A percentile compares a stretch with the other conserved stretches of the same genome.
Evolutionary conservation across 352 stramenopile genomes (phyloP).

Genomic region (Globisporangium sylvaticum): DNA sequence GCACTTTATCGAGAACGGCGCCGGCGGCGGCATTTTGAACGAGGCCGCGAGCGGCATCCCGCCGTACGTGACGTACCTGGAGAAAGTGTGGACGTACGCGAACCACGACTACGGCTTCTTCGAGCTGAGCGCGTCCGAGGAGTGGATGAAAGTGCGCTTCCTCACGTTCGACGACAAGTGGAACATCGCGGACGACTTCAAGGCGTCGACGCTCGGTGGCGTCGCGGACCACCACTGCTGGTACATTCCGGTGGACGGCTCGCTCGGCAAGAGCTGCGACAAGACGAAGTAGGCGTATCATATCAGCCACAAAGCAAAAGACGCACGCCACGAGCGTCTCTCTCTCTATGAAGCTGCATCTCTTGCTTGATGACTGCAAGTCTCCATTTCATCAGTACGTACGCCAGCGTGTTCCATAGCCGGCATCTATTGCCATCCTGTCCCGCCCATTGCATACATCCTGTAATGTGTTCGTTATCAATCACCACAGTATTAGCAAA

Average conservation of each 20-base stretch:
- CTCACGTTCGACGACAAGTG: constrained; percentile 64
- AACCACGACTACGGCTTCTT: constrained; percentile 78
- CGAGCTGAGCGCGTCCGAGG: constrained; percentile 45
- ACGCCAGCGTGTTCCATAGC: background rate
- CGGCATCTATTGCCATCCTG: background rate
- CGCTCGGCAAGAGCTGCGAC: constrained; percentile 26
- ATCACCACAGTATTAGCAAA: background rate
- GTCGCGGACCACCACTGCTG: constrained; percentile 73
- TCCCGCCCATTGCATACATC: background rate
- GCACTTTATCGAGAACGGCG: constrained; percentile 82
- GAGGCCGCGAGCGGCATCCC: constrained; percentile 72
- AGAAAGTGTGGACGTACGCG: constrained; percentile 57
- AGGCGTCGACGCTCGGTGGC: constrained; percentile 40
- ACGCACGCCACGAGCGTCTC: background rate
- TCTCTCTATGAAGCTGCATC: background rate
- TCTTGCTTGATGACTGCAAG: background rate
- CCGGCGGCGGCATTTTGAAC: constrained; percentile 76
- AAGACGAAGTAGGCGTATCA: background rate
- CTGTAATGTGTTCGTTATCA: background rate
- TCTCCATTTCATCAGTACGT: background rate
- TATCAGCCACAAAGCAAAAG: background rate
- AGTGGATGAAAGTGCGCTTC: constrained; percentile 72
- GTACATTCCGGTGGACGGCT: constrained; percentile 53
- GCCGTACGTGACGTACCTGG: constrained; percentile 38
- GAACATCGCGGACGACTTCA: constrained; percentile 52